Conservation (phyloP, 2,329 filamentous ascomycete species). For the Cladobotryum protrusum region DNA sequence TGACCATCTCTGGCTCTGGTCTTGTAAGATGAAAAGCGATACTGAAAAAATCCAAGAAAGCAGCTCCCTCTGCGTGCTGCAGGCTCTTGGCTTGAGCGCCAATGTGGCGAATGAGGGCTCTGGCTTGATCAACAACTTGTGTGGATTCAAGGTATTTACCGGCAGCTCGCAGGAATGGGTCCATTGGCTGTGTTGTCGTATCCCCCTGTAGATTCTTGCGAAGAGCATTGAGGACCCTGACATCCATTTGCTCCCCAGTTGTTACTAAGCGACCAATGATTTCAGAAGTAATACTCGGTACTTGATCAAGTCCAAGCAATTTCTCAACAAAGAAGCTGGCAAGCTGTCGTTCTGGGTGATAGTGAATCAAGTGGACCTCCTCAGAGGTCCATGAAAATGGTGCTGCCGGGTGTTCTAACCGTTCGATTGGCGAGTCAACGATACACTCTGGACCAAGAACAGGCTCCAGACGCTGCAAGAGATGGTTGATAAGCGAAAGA, state of each 20-base stretch:
- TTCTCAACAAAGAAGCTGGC: constrained; percentile 58
- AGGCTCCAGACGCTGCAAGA: constrained; percentile 40
- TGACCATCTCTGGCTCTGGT: constrained; percentile 20
- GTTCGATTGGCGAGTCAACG: constrained; percentile 33
- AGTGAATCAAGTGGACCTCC: constrained; percentile 42
- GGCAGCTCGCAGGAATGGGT: constrained; percentile 54
- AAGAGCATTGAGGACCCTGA: constrained; percentile 47
- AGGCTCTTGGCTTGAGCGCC: constrained; percentile 37
- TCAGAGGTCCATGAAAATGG: constrained; percentile 38
- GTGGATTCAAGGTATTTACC: constrained; percentile 45
- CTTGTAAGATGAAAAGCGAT: constrained; percentile 23
- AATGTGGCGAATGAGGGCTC: constrained; percentile 38
- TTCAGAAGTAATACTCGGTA: constrained; percentile 40
- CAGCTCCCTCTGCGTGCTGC: constrained; percentile 41
- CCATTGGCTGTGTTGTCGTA: constrained; percentile 35
- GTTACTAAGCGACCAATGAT: constrained; percentile 54
- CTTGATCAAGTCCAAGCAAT: constrained; percentile 57
- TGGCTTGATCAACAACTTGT: constrained; percentile 26
- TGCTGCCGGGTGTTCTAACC: constrained; percentile 29
- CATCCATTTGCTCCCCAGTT: constrained; percentile 45
- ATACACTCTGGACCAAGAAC: constrained; percentile 29
- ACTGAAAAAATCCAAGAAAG: constrained; percentile 42
- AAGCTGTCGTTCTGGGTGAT: constrained; percentile 26
- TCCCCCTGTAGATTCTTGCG: constrained; percentile 46
- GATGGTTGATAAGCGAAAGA: constrained; percentile 42